Percentiles rank a stretch among this genome's conserved stretches.
Evolutionary conservation across 345 rosid species (phyloP).

Genomic region (Eucalyptus erythrocorys): DNA sequence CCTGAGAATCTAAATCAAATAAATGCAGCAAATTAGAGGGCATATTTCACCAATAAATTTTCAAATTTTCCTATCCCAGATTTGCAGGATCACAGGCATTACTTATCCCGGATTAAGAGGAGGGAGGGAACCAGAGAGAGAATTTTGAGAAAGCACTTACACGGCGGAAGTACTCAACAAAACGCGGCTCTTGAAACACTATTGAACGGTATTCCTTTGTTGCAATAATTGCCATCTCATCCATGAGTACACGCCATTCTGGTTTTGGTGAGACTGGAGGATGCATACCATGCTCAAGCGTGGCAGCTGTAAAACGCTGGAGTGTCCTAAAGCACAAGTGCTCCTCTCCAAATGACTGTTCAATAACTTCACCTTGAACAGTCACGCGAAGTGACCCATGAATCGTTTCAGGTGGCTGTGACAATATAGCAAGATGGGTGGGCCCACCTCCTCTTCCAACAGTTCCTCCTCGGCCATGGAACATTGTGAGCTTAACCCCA

Average conservation of each 20-base stretch:
- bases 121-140: neutral
- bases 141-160: slow-evolving; percentile 25
- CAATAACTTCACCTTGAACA: slow-evolving; percentile 95
- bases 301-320: slow-evolving; percentile 94
- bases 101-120: neutral
- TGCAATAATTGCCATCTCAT: slow-evolving; percentile 84
- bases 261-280: slow-evolving; percentile 94
- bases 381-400: slow-evolving; percentile 90
- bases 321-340: slow-evolving; percentile 90
- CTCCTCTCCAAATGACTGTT: slow-evolving; percentile 90
- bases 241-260: slow-evolving; percentile 96
- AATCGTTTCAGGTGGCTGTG: slow-evolving; percentile 96
- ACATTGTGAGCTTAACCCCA: slow-evolving; percentile 90
- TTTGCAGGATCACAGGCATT: neutral
- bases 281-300: slow-evolving; percentile 93
- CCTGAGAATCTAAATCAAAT: neutral
- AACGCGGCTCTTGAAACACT: slow-evolving; percentile 88
- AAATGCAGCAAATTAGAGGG: neutral
- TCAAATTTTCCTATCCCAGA: neutral
- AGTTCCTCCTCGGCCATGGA: slow-evolving; percentile 97
- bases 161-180: slow-evolving; percentile 91
- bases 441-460: slow-evolving; percentile 99
- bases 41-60: neutral
- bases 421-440: slow-evolving; percentile 92
- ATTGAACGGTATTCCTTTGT: slow-evolving; percentile 81